Percentiles rank a stretch among this genome's conserved stretches.
Evolutionary conservation across 164 flowering plant species (phyloP).

Genomic region (Magnolia officinalis): DNA sequence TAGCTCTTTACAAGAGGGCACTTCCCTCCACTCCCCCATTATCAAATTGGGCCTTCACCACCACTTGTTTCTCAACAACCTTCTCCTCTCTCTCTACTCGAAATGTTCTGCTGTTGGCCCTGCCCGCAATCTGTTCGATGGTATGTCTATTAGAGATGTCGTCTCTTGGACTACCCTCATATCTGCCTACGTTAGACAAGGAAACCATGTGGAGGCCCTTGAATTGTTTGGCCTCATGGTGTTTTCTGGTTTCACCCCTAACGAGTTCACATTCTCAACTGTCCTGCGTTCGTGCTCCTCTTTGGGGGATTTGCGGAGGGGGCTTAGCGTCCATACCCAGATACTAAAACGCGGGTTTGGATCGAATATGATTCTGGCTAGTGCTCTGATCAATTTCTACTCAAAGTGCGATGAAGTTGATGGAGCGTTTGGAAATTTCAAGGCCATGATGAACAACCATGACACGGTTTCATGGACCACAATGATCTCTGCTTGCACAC

Average conservation of each 20-base stretch:
- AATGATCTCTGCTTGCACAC: constrained; percentile 40
- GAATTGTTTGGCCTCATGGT: constrained; percentile 38
- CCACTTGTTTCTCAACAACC: constrained; percentile 38
- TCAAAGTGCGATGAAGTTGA: constrained; percentile 32
- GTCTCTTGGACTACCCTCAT: constrained; percentile 54
- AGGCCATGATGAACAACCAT: constrained; percentile 13
- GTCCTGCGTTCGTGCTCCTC: constrained; percentile 39
- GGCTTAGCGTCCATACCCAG: constrained; percentile 32
- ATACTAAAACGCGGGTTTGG: constrained; percentile 43
- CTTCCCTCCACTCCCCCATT: constrained; percentile 43
- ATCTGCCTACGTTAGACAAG: constrained; percentile 34
- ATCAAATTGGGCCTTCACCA: constrained; percentile 47
- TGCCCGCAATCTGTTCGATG: constrained; percentile 49
- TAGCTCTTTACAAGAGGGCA: constrained; percentile 35
- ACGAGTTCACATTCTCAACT: constrained; percentile 48
- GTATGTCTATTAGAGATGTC: constrained; percentile 45
- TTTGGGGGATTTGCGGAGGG: constrained; percentile 25
- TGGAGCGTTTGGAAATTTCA: constrained; percentile 34
- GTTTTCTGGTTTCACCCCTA: constrained; percentile 35
- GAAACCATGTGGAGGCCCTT: constrained; percentile 29
- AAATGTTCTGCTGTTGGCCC: constrained; percentile 33
- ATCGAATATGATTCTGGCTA: constrained; percentile 28
- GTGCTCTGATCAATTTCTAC: constrained; percentile 46
- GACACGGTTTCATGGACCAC: constrained; percentile 52
- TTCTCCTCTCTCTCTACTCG: constrained; percentile 37